phyloP scores from a whole-genome alignment of 495 filamentous ascomycete genomes.

The Lophiostoma macrostomum region DNA sequence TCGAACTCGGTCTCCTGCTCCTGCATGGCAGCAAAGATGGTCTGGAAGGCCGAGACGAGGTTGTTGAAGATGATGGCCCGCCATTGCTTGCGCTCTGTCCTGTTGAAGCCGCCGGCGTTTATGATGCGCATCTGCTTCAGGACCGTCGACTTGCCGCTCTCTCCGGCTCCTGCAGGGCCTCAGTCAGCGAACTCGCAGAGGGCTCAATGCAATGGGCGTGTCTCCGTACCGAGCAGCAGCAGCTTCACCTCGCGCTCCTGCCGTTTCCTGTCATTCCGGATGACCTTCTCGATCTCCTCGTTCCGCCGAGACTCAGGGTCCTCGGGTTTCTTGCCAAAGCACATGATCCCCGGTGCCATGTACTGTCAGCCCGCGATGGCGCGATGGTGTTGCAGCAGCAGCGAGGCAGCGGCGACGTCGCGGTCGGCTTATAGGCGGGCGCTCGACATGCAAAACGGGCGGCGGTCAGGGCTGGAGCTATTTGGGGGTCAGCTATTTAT shows the following conservation, averaged over 20 bases:
- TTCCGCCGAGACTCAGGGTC: slow-evolving; percentile 57
- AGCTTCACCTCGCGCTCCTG: slow-evolving; percentile 99
- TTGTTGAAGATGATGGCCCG: slow-evolving; percentile 99
- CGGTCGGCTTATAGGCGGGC: slow-evolving; percentile 6
- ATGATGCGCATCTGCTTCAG: slow-evolving; percentile 99
- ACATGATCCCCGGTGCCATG: slow-evolving; percentile 40
- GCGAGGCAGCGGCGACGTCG: not conserved
- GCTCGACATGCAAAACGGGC: slow-evolving; percentile 4
- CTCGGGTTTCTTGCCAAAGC: slow-evolving; percentile 40
- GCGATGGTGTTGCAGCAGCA: not conserved
- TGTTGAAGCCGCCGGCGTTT: slow-evolving; percentile 75
- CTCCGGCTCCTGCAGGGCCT: slow-evolving; percentile 75
- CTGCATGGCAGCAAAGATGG: slow-evolving; percentile 36
- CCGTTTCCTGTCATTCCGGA: slow-evolving; percentile 93
- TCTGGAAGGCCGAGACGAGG: slow-evolving; percentile 80
- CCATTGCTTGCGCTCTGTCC: slow-evolving; percentile 77
- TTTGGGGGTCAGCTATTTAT: slow-evolving; percentile 20
- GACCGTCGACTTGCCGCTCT: slow-evolving; percentile 99
- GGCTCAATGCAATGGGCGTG: slow-evolving; percentile 21
- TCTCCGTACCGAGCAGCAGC: slow-evolving; percentile 92
- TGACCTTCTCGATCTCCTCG: slow-evolving; percentile 98
- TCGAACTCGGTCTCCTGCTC: slow-evolving; percentile 39
- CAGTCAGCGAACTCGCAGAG: not conserved
- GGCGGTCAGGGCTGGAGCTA: slow-evolving; percentile 2
- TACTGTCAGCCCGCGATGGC: slow-evolving; percentile 5